Evolutionary conservation across 768 basidiomycete species (phyloP).

Genomic region (Mycena alexandri): DNA sequence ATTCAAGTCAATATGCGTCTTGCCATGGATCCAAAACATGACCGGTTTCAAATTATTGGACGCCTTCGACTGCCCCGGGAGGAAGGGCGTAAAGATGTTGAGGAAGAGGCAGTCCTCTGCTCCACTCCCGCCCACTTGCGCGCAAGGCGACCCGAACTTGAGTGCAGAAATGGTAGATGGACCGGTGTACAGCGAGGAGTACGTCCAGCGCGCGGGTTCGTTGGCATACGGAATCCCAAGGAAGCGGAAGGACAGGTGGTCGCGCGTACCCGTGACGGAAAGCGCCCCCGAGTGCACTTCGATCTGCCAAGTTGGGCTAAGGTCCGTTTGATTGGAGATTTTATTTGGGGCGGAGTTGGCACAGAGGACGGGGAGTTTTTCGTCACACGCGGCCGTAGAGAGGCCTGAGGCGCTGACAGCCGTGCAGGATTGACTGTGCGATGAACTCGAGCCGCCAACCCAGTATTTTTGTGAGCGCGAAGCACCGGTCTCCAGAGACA

Average conservation of each 20-base stretch:
- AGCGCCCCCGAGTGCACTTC: constrained; percentile 26
- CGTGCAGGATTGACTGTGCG: constrained; percentile 23
- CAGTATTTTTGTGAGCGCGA: constrained; percentile 33
- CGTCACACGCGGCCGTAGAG: constrained; percentile 20
- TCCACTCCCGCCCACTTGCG: constrained; percentile 42
- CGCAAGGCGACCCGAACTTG: constrained; percentile 49
- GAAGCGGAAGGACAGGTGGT: constrained; percentile 64
- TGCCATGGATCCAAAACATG: constrained; percentile 64
- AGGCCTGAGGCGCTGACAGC: constrained; percentile 24
- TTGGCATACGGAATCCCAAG: constrained; percentile 64
- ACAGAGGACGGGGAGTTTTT: constrained; percentile 33
- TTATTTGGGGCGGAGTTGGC: constrained; percentile 37
- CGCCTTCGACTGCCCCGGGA: constrained; percentile 39
- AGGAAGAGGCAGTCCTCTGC: constrained; percentile 62
- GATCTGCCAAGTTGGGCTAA: constrained; percentile 35
- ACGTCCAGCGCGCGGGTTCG: constrained; percentile 57
- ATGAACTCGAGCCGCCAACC: constrained; percentile 26
- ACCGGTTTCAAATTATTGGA: constrained; percentile 52
- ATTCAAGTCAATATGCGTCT: too few relatives aligned
- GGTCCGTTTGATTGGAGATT: constrained; percentile 33
- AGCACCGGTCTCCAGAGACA: constrained; percentile 27
- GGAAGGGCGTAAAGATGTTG: constrained; percentile 59
- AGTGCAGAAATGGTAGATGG: constrained; percentile 44
- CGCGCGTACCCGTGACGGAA: constrained; percentile 46
- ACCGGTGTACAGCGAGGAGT: constrained; percentile 53